Percentiles rank a stretch among this genome's conserved stretches.
phyloP scores from a whole-genome alignment of 805 yeast species.

The Sugiyamaella marilandica region DNA sequence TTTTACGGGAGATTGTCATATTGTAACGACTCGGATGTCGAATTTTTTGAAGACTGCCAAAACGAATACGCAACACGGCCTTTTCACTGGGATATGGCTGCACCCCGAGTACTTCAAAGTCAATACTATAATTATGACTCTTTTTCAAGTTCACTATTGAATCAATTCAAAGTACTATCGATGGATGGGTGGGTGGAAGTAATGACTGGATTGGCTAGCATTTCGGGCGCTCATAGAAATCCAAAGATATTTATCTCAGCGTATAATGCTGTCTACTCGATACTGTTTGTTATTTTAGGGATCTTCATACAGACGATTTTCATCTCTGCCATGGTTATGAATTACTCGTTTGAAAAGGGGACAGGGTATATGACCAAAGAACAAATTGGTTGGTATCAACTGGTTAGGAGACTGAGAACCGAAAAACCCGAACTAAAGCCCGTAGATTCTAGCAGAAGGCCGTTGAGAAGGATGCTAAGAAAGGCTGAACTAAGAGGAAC shows the following conservation, averaged over 20 bases:
- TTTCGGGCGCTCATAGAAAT: slow-evolving; percentile 63
- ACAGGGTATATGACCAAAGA: slow-evolving; percentile 73
- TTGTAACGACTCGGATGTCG: slow-evolving; percentile 53
- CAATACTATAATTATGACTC: slow-evolving; percentile 63
- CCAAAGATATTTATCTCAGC: slow-evolving; percentile 53
- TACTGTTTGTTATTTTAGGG: slow-evolving; percentile 69
- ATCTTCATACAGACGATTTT: slow-evolving; percentile 81
- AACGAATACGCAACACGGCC: slow-evolving; percentile 50
- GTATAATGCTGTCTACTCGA: slow-evolving; percentile 65
- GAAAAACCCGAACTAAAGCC: slow-evolving; percentile 41
- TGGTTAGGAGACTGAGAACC: slow-evolving; percentile 54
- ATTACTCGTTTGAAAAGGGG: slow-evolving; percentile 74
- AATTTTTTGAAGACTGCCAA: slow-evolving; percentile 39
- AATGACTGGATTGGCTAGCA: slow-evolving; percentile 58
- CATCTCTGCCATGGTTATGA: slow-evolving; percentile 78
- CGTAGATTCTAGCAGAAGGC: slow-evolving; percentile 8
- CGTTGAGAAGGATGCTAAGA: slow-evolving; percentile 1
- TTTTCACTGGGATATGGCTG: slow-evolving; percentile 66
- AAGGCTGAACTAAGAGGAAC: neutral
- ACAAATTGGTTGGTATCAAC: slow-evolving; percentile 83
- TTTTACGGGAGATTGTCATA: slow-evolving; percentile 66
- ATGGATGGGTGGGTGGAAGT: slow-evolving; percentile 92
- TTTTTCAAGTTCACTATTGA: slow-evolving; percentile 58
- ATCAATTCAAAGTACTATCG: slow-evolving; percentile 75
- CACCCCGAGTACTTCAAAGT: slow-evolving; percentile 62